Base-by-base conservation (phyloP, 2,329 filamentous ascomycete species). In the Aspergillus transmontanensis region DNA sequence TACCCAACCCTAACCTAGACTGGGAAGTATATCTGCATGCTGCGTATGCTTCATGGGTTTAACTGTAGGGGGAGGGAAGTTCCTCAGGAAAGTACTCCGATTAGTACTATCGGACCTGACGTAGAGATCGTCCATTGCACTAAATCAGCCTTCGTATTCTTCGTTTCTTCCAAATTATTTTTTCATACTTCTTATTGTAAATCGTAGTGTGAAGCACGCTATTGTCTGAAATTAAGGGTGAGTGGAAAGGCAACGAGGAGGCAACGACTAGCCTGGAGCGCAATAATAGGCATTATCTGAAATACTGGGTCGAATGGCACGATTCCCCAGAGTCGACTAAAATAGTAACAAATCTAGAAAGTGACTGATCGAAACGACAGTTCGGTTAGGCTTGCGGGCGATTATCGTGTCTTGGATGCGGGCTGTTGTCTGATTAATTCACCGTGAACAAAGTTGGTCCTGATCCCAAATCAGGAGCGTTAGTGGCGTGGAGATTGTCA, bases 321-420 rank as follows among this genome's bases (percentile, higher is more conserved):
- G 51, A 55, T 39, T 54, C 30, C 19, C 34, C 12, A 23, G 14
- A 39, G 51, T 23, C 4, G 32, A 39, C 51, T 16, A 41, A 55
- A 41, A 55, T 55, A 55, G 51, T 36, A 55, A 55, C 51, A 36
- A 10, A 26, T 55, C 51, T 55, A 11, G 28, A 55, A 55, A 39
- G 19, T 55, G 51, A 55, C 51, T 55, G 51, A 55, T 55, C 51
- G 51, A 55, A 55, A 55, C 32, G 1, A 39, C 51, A 55, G 32
- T 55, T 19, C 51, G 32, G 51, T 39, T 55, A 36, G 32, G 32
- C 30, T 36, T 36, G 11, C n/a, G n/a, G 51, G n/a, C 7, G n/a
- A 36, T 36, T 55, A 26, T 39, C 32, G 51, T 39, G 32, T 55
- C 9, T 11, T 23, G 12, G 30, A 16, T 36, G 14, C 6, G 34